Conservation (phyloP, 805 yeast genomes). For the Vanderwaltozyma verrucispora region DNA sequence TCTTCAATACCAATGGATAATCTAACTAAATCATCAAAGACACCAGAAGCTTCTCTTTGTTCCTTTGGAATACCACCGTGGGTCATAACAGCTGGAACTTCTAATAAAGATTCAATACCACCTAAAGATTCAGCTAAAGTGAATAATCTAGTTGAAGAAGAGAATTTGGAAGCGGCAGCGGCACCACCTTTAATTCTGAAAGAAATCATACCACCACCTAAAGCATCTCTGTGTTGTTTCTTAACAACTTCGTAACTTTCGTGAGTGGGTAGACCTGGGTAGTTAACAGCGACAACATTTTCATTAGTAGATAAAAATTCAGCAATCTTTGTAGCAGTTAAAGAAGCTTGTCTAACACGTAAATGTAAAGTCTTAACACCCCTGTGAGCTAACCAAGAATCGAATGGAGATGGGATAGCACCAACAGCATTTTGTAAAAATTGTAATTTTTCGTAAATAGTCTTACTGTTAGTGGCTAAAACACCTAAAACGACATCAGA, state of each 20-base stretch:
- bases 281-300: conserved; percentile 57
- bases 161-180: conserved; percentile 60
- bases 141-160: conserved; percentile 64
- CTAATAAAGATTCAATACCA: conserved; percentile 76
- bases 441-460: conserved; percentile 50
- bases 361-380: conserved; percentile 81
- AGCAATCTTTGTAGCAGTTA: conserved; percentile 59
- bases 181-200: conserved; percentile 82
- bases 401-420: conserved; percentile 83
- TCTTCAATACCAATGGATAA: conserved; percentile 84
- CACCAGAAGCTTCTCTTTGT: conserved; percentile 71
- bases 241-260: conserved; percentile 51
- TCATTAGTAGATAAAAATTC: conserved; percentile 43
- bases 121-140: conserved; percentile 86
- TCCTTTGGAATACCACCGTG: conserved; percentile 82
- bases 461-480: conserved; percentile 56
- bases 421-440: conserved; percentile 85
- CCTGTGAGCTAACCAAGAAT: conserved; percentile 87
- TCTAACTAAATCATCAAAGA: conserved; percentile 72
- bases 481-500: conserved; percentile 87
- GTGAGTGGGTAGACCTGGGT: conserved; percentile 71
- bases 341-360: conserved; percentile 61
- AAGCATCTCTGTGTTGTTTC: conserved; percentile 70
- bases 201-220: conserved; percentile 89
- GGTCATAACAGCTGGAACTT: conserved; percentile 87